Evolutionary conservation across 352 stramenopile genomes (phyloP).

Genomic region (Blastocystis sp.): DNA sequence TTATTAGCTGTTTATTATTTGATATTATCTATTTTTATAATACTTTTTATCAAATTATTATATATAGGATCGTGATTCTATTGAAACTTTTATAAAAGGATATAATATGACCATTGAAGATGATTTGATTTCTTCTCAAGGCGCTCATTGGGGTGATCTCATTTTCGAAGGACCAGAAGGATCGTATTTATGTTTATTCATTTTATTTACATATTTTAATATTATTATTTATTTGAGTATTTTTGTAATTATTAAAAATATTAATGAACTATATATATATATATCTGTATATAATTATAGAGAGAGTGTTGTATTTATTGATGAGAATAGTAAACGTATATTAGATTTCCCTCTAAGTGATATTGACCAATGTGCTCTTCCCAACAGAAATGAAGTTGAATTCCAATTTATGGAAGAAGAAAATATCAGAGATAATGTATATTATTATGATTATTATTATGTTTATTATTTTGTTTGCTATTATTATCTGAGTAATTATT

Average conservation of each 20-base stretch:
- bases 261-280: no score
- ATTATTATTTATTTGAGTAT: no score
- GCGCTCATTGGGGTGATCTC: slow-evolving; percentile 74
- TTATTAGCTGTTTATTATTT: no score
- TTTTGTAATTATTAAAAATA: no score
- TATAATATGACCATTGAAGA: slow-evolving; percentile 68
- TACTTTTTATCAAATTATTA: no score
- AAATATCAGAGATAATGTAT: slow-evolving; percentile 67
- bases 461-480: no score
- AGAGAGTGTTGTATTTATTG: slow-evolving; percentile 52
- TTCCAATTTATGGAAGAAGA: slow-evolving; percentile 94
- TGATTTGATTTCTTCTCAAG: slow-evolving; percentile 60
- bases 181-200: slow-evolving; percentile 56
- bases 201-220: slow-evolving; percentile 55
- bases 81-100: slow-evolving; percentile 42
- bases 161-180: slow-evolving; percentile 66
- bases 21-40: no score
- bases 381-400: slow-evolving; percentile 88
- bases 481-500: no score
- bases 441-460: background rate
- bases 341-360: slow-evolving; percentile 42
- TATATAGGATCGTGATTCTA: no score
- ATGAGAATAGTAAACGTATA: slow-evolving; percentile 33
- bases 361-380: slow-evolving; percentile 69
- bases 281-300: no score